Evolutionary conservation across 306 rosid species (phyloP), one percentile per base, ranked within the genome.

Genomic region (Quercus cerris): DNA sequence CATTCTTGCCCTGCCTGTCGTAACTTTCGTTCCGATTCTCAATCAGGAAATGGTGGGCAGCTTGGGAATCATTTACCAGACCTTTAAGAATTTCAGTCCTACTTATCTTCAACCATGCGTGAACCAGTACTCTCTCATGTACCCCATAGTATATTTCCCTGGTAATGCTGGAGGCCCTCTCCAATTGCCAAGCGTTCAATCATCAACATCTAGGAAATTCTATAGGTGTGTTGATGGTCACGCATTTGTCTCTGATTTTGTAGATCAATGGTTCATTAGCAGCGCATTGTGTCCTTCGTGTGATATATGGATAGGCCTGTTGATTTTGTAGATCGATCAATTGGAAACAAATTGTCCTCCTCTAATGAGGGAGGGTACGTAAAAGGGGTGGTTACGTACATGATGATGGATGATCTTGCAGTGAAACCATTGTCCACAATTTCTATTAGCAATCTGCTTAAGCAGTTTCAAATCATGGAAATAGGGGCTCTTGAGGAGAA

Each of bases 351-450:
- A 69, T 28, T 38, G 66, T 62, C 8, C 14, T 4, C 68, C 11
- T 19, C 5, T 4, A 6, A 27, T 5, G 76, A 4, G n/a, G 70
- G 67, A 31, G 79, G 82, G 7, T 85, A n/a, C 57, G 82, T 85
- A 57, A 76, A 41, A 54, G 89, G 68, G 2, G 7, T 66, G 7
- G 84, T 73, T 1, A 25, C 27, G 0, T 86, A 82, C 71, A 83
- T 86, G 87, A 69, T 86, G 6, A 80, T 73, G 81, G 87, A 86
- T 71, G 75, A 86, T 25, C 52, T 83, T 4, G 82, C 18, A 8
- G 87, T 81, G 19, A 70, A 64, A 25, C 85, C 90, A 0, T 58
- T 78, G 73, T 83, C 89, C 0, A 63, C 83, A 3, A 35, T 78
- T 3, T 70, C 82, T 0, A 22, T 64, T 15, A 55, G 78, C 6